phyloP scores from a whole-genome alignment of 2,329 filamentous ascomycete genomes.

The Claviceps spartinae region DNA sequence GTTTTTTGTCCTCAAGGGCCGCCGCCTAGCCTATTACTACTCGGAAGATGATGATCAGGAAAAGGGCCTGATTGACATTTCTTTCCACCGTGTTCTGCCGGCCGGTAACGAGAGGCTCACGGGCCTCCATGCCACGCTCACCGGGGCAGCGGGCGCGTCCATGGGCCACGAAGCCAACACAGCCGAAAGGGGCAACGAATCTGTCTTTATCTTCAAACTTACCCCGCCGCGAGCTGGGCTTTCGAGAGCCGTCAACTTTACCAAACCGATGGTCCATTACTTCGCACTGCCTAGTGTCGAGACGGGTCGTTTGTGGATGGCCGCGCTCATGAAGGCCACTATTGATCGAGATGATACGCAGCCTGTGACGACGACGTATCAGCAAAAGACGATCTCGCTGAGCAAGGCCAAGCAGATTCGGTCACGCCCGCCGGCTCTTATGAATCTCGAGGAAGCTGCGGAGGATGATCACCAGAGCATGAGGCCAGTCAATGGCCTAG shows the following conservation, averaged over 20 bases:
- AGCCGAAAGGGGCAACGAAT: constrained; percentile 41
- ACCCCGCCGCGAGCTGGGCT: constrained; percentile 79
- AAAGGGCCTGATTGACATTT: constrained; percentile 93
- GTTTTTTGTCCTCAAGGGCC: constrained; percentile 86
- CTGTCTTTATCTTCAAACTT: constrained; percentile 96
- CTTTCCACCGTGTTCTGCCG: constrained; percentile 89
- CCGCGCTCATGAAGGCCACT: constrained; percentile 94
- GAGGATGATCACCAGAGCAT: constrained; percentile 15
- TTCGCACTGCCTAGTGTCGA: constrained; percentile 88
- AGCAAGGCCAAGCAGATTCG: constrained; percentile 78
- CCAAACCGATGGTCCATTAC: constrained; percentile 92
- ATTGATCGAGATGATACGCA: constrained; percentile 81
- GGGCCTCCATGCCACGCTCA: constrained; percentile 80
- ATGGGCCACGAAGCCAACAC: constrained; percentile 26
- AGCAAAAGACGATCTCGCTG: constrained; percentile 91
- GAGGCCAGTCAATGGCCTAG: constrained; percentile 24
- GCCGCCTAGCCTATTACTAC: constrained; percentile 91
- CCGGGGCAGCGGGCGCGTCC: constrained; percentile 54
- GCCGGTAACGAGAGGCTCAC: constrained; percentile 86
- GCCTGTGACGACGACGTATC: constrained; percentile 80
- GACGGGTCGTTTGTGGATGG: constrained; percentile 93
- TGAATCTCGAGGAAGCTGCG: constrained; percentile 45
- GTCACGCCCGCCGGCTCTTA: constrained; percentile 78
- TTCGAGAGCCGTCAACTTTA: constrained; percentile 88
- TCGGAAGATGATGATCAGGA: constrained; percentile 85